Base-by-base conservation (phyloP, 2,329 filamentous ascomycete genomes). In the Fusarium sp. region DNA sequence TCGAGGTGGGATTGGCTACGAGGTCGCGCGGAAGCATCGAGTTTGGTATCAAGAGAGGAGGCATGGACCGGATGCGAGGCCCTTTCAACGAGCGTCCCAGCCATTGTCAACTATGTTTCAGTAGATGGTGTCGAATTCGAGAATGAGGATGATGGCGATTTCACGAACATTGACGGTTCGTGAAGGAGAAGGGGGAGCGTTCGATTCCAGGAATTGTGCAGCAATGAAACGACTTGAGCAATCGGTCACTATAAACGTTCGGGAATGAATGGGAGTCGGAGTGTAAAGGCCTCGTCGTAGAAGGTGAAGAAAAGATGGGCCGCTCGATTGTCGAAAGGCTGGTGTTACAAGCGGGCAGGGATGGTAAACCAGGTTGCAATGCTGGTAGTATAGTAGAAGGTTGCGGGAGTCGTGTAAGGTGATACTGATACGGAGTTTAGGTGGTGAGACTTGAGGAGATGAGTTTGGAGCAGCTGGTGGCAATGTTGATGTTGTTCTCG, bases 1-100 rank as follows among this genome's bases (percentile, higher is more conserved):
- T 91, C 88, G 41, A 90, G 76, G 25, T 77, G 73, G 23, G 74
- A 71, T 43, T 76, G 74, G 55, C 70, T 77, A 20, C 70, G 69
- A 27, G 73, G 67, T 41, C 72, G 67, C 20, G 70, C 29, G 25
- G 67, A 51, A 45, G 58, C 33, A n/a, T 69, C 54, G 35, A 64
- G 46, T 6, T 71, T 69, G 41, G 58, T 61, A 33, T 62, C 45
- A 21, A 58, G 46, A 27, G 69, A 55, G 39, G 53, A 50, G 46
- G 55, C 46, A 37, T 65, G 58, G 36, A 58, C 18, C 36, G 56
- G 62, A 21, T 64, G 59, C 40, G 47, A 46, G 25, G 52, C 42
- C 50, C 66, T 64, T 53, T 74, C 69, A 35, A 76, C 59, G 41
- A 75, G 66, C 33, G 71, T 57, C 47, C 67, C 70, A 25, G 72